These are phyloP conservation scores for Tripterygium wilfordii DNA, from an alignment of 177 flowering plant species.

Conservation along the genomic window DNA sequence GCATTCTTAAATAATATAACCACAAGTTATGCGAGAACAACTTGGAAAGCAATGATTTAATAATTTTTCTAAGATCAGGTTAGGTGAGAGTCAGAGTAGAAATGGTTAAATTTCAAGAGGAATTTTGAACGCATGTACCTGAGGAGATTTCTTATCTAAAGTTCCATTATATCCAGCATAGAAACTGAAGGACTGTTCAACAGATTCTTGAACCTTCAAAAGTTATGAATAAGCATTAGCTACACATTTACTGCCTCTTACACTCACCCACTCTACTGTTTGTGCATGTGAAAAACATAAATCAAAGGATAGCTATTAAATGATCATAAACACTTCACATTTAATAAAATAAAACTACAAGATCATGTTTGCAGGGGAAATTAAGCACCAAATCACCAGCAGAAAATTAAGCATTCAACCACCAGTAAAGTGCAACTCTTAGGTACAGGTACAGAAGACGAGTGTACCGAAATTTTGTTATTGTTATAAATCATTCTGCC, in stretches of 20 bases:
- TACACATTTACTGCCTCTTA: background rate
- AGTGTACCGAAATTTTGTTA: conserved; percentile 54
- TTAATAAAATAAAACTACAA: background rate
- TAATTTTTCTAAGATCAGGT: background rate
- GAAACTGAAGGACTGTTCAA: conserved; percentile 55
- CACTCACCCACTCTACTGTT: no score
- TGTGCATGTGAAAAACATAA: no score
- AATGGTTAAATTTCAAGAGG: background rate
- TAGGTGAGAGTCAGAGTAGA: background rate
- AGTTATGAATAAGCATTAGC: conserved; percentile 1
- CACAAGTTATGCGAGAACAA: background rate
- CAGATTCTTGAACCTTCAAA: conserved; percentile 44
- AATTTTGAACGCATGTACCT: conserved; percentile 30
- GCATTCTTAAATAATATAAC: conserved; percentile 47
- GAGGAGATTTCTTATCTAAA: conserved; percentile 33
- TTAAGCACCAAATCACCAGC: background rate
- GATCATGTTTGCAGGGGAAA: background rate
- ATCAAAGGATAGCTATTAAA: no score
- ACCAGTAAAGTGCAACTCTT: no score
- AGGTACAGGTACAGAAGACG: no score
- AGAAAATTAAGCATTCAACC: background rate
- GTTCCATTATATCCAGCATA: conserved; percentile 53
- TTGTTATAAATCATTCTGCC: conserved; percentile 56
- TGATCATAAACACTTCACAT: background rate
- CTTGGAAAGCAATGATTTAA: background rate